Base-by-base conservation (phyloP, 2,329 filamentous ascomycete genomes). In the Epichloe scottii region DNA sequence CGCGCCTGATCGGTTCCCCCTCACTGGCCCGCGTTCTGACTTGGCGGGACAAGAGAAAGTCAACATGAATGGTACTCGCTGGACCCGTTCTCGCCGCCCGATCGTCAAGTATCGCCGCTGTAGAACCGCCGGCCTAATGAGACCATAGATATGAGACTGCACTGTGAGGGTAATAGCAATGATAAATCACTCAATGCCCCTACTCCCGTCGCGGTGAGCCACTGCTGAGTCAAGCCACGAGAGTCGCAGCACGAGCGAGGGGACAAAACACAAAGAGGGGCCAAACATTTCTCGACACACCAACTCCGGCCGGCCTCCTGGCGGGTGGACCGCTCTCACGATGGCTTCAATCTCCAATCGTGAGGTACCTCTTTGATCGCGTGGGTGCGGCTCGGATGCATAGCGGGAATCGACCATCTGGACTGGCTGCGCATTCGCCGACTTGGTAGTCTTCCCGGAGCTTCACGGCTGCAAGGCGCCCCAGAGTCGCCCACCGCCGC, bases 381-480 rank as follows among this genome's bases (percentile, higher is more conserved):
- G 17, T 37, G 42, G 43, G 30, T 34, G 40, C 51, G 41, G 34
- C 42, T 50, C 38, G 26, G 35, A 44, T 30, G 43, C 33, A 50
- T 34, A 14, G 47, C 38, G 30, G 43, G 12, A 43, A 43, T 37
- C 15, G 33, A 45, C 17, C 42, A 33, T 37, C 41, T 44, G 6
- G 34, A 37, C 26, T 41, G 35, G 40, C 46, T 48, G 15, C 37
- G 1, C 17, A 50, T 35, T 39, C 14, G 44, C 14, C 26, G 12
- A 15, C 40, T 52, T 17, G 37, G 37, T 12, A 6, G 43, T 43
- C 33, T 46, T 52, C 35, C 49, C 54, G 49, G 52, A 48, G 51
- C 54, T 54, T 53, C 37, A 53, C 46, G 52, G 54, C 49, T 51
- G 51, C 48, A 47, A 39, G 46, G 34, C 47, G 50, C 35, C 37